Evolutionary conservation across 306 rosid species (phyloP).

Genomic region (Dalbergia cochinchinensis): DNA sequence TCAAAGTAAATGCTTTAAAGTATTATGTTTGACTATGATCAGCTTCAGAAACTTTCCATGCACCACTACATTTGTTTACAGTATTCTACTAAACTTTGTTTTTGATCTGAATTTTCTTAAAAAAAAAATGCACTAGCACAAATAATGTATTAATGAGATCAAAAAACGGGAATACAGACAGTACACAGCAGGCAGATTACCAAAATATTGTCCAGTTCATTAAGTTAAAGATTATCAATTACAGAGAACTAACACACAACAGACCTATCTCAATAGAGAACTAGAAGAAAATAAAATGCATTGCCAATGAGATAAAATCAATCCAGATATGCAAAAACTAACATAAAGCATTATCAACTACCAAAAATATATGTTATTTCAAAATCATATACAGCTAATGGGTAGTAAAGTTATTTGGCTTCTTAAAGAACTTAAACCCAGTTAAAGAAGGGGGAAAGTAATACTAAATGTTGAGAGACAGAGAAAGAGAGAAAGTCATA

Average conservation of each 20-base stretch:
- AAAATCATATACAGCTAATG: constrained; percentile 20
- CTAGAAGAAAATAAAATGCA: neutral
- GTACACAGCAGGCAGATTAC: constrained; percentile 24
- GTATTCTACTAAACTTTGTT: constrained; percentile 28
- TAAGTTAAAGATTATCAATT: no score
- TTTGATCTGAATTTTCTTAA: neutral
- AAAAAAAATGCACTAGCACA: neutral
- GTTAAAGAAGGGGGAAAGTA: neutral
- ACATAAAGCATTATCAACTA: constrained; percentile 20
- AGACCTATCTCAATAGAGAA: neutral
- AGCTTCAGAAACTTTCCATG: constrained; percentile 30
- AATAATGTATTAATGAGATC: constrained; percentile 7
- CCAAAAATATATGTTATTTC: constrained; percentile 23
- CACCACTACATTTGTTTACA: constrained; percentile 4
- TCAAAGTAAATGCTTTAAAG: constrained; percentile 26
- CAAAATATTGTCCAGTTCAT: neutral
- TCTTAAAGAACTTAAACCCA: neutral
- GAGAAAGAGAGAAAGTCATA: no score
- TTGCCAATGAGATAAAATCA: constrained; percentile 3
- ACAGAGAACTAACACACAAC: neutral
- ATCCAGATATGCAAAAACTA: constrained; percentile 19
- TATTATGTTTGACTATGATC: constrained; percentile 18
- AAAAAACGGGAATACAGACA: constrained; percentile 32
- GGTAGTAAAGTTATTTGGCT: constrained; percentile 11
- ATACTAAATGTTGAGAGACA: no score